These are phyloP conservation scores for Mimosa pudica DNA, from an alignment of 306 rosid genomes.

Conservation along the genomic window DNA sequence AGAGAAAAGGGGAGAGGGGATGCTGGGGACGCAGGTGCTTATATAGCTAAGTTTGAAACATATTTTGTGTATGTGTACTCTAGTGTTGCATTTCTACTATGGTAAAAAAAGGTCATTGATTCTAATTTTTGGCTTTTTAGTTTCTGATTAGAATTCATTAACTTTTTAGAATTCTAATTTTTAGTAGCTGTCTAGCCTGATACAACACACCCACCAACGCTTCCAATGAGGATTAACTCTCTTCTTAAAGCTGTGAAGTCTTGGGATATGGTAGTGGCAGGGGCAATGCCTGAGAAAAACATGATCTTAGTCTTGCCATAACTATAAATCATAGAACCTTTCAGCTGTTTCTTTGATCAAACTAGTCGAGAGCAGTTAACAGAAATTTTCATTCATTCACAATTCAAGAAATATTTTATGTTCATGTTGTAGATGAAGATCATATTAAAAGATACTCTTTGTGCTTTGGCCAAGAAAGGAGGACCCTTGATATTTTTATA, in stretches of 20 bases:
- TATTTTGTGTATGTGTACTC: background rate
- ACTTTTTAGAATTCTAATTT: too few relatives aligned
- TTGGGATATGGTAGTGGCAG: background rate
- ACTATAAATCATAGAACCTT: background rate
- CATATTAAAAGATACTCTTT: background rate
- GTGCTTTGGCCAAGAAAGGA: too few relatives aligned
- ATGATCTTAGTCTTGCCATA: background rate
- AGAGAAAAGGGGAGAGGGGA: background rate
- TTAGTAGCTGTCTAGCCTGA: slow-evolving; percentile 11
- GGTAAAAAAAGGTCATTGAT: background rate
- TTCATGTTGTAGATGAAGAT: background rate
- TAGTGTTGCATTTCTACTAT: background rate
- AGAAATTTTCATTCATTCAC: background rate
- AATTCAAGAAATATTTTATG: slow-evolving; percentile 3
- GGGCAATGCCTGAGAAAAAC: slow-evolving; percentile 5
- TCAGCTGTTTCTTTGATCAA: too few relatives aligned
- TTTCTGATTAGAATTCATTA: background rate
- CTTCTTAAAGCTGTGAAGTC: too few relatives aligned
- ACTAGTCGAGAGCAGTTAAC: too few relatives aligned
- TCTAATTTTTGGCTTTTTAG: background rate
- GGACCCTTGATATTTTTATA: too few relatives aligned
- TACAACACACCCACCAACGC: background rate
- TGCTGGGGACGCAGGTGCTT: background rate
- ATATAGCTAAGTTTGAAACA: background rate
- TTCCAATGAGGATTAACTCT: background rate